These are phyloP conservation scores for Trichomonas vaginalis DNA, from an alignment of 208 protist species.

Conservation along the genomic window DNA sequence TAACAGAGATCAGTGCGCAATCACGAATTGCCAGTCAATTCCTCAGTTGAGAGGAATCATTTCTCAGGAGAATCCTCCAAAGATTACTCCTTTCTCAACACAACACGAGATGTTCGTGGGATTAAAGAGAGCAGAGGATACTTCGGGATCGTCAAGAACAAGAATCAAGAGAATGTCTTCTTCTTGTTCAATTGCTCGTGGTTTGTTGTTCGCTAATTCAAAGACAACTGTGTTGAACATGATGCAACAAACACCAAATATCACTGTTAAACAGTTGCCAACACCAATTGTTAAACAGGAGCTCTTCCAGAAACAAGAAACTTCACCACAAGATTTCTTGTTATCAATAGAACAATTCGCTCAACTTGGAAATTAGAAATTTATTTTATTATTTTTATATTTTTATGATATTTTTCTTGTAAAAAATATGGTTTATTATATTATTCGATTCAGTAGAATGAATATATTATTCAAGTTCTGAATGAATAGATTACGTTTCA, in stretches of 20 bases:
- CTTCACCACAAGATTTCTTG: not conserved
- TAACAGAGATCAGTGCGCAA: not conserved
- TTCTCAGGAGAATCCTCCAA: not conserved
- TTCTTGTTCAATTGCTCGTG: not conserved
- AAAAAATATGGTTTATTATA: no score
- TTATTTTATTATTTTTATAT: not conserved
- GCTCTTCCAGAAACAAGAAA: not conserved
- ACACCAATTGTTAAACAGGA: not conserved
- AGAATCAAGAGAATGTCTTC: not conserved
- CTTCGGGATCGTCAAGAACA: not conserved
- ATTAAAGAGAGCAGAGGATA: not conserved
- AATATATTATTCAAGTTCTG: no score
- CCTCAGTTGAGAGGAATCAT: not conserved
- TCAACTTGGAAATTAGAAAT: not conserved
- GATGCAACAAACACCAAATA: not conserved
- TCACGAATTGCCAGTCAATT: not conserved
- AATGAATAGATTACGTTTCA: no score
- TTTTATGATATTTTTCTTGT: not conserved
- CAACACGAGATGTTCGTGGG: not conserved
- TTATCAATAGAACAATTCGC: not conserved
- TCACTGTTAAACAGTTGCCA: not conserved
- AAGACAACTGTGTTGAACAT: not conserved
- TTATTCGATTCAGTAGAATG: no score
- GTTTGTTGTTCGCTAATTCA: not conserved
- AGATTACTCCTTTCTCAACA: not conserved